Evolutionary conservation across 345 rosid species (phyloP), one percentile per base, ranked within the genome.

Genomic region (Cardamine chenopodiifolia): DNA sequence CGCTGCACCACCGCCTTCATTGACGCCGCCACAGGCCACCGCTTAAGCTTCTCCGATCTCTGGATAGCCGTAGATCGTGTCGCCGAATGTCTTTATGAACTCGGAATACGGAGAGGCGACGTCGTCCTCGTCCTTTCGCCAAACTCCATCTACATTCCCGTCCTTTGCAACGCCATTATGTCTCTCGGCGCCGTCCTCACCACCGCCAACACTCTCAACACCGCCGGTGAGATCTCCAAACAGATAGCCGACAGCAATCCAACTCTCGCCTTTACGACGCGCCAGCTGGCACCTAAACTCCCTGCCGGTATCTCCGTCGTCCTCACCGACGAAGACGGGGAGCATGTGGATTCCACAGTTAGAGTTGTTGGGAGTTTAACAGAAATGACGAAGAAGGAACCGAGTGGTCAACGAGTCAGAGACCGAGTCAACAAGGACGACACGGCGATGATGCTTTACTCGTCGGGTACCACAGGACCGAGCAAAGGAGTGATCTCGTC

Each of bases 181-280:
- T 90, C 96, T 6, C 83, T 93, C 31, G 97, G 97, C 44, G 96
- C 97, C 62, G 66, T 93, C 58, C 82, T 93, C 79, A 93, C 93
- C 77, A 89, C 97, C 67, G 83, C 90, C 14, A 93, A 90, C 32
- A 88, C 96, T 47, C 98, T 90, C 75, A 90, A 90, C 85, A 93
- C 97, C 20, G 59, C 87, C 7, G 50, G 72, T 12, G 98, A 93
- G 68, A 89, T 93, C 73, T 80, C 83, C 26, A 85, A 68, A 73
- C 98, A 93, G 73, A 77, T 83, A 40, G 82, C 80, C 5, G 89
- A 93, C 55, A 85, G 96, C 18, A 81, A 77, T 22, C 88, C 96
- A 0, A 80, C 64, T 4, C 83, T 93, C 59, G 93, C 88, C 60
- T 93, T 90, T 76, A 83, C 95, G 0, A 85, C 78, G 0, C 58